phyloP scores from a whole-genome alignment of 2,329 filamentous ascomycete species.

The Lachnellula hyalina region DNA sequence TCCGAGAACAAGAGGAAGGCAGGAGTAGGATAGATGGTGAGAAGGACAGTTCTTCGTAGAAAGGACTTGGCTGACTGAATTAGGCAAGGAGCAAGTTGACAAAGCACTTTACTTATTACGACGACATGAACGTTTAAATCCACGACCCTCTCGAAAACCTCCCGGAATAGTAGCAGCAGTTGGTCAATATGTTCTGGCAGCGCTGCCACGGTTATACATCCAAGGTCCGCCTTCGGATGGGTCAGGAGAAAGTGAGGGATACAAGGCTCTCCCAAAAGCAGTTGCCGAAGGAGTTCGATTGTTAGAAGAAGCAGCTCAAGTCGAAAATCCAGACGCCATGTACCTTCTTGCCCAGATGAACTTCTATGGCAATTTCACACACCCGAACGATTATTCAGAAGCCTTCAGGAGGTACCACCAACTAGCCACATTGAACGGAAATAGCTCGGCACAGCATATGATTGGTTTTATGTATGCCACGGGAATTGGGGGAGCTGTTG shows the following conservation, averaged over 20 bases:
- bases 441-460: slow-evolving; percentile 94
- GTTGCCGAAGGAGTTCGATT: slow-evolving; percentile 54
- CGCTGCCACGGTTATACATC: slow-evolving; percentile 60
- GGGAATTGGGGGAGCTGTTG: slow-evolving; percentile 74
- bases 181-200: slow-evolving; percentile 56
- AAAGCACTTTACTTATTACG: slow-evolving; percentile 33
- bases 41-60: not conserved
- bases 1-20: slow-evolving; percentile 20
- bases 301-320: slow-evolving; percentile 51
- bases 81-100: slow-evolving; percentile 31
- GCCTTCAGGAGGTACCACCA: slow-evolving; percentile 79
- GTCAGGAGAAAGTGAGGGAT: slow-evolving; percentile 5
- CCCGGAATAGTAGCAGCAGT: slow-evolving; percentile 52
- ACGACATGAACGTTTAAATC: slow-evolving; percentile 27
- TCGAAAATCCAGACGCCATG: slow-evolving; percentile 70
- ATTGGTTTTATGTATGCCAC: slow-evolving; percentile 93
- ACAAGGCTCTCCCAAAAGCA: slow-evolving; percentile 41
- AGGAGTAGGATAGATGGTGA: slow-evolving; percentile 24
- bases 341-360: slow-evolving; percentile 90
- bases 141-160: slow-evolving; percentile 39
- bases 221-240: slow-evolving; percentile 45
- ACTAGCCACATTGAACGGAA: slow-evolving; percentile 71
- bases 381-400: slow-evolving; percentile 73
- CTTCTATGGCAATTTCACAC: slow-evolving; percentile 90
- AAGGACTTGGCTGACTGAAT: slow-evolving; percentile 14